Base-by-base conservation (phyloP, 169 alveolate genomes). In the Plasmodium vinckei region DNA sequence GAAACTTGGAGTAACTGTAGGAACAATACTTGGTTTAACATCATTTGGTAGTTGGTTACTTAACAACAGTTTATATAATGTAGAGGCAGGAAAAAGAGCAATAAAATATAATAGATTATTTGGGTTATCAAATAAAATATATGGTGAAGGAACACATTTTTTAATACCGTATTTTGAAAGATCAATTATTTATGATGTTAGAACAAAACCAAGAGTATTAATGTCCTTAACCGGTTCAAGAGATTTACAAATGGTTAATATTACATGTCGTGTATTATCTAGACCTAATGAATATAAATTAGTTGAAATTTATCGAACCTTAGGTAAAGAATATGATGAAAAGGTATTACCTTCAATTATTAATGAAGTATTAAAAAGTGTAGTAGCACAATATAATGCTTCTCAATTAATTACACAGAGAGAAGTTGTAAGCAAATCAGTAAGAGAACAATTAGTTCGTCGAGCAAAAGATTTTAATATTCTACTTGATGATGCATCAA, bases 71-170 rank as follows among this genome's bases (percentile, higher is more conserved):
- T 64, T 91, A 63, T 91, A 72, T 72, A 77, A 93, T 93, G 99
- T 97, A 42, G 99, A 97, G 79, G 99, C 99, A 17, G 99, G 99
- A 12, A 98, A 97, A 67, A 91, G 99, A 63, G 99, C 99, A 9
- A 93, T 97, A 56, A 95, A 95, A 44, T 97, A 95, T 92, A 96
- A 96, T 87, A 93, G 98, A 69, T 49, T 96, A 53, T 90, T 89
- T 87, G 97, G 97, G 1, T 53, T 94, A 9, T 91, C 95, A 63
- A 93, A 89, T 60, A 51, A 63, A 59, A 73, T 95, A 65, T 97
- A 97, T 89, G 96, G 94, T 27, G 99, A 98, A 93, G 99, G 99
- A 33, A 98, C 99, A 70, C 99, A 98, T 82, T 95, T 98, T 82
- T 79, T 95, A 94, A 64, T 97, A 63, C 99, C 99, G 9, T 97